A percentile compares a stretch with the other conserved stretches of the same genome.
These are phyloP conservation scores for Juncus effusus DNA, from an alignment of 176 grass and related monocot genomes.

Conservation along the genomic window DNA sequence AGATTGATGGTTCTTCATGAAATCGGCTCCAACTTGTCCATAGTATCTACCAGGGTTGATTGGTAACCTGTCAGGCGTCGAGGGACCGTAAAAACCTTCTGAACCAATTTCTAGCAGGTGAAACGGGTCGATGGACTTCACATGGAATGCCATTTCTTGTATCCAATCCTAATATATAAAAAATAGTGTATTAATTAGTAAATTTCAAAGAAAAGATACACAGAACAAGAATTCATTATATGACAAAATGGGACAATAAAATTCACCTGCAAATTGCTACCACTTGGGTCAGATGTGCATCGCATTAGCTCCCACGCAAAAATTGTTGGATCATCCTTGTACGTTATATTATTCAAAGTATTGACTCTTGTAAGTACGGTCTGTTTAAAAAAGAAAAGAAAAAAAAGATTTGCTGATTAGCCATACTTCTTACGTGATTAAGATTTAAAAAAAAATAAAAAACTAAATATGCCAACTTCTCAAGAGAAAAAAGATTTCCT, in stretches of 20 bases:
- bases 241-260: no score
- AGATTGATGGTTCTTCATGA: slow-evolving; percentile 60
- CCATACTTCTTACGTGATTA: background rate
- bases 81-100: slow-evolving; percentile 64
- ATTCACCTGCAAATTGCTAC: slow-evolving; percentile 44
- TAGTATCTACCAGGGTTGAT: slow-evolving; percentile 44
- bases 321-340: slow-evolving; percentile 72
- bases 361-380: slow-evolving; percentile 56
- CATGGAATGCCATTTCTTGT: slow-evolving; percentile 66
- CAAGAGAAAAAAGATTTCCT: slow-evolving; percentile 17
- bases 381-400: slow-evolving; percentile 25
- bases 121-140: slow-evolving; percentile 51
- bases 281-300: slow-evolving; percentile 53
- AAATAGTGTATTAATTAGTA: background rate
- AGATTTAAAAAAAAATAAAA: no score
- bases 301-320: slow-evolving; percentile 71
- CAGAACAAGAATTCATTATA: no score
- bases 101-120: slow-evolving; percentile 56
- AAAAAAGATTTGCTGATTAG: background rate
- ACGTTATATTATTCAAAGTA: slow-evolving; percentile 47
- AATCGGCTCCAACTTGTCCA: slow-evolving; percentile 49
- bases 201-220: background rate
- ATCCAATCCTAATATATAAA: slow-evolving; percentile 45
- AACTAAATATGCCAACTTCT: background rate
- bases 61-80: slow-evolving; percentile 31